phyloP scores from a whole-genome alignment of 2,329 filamentous ascomycete species.

The Botryosphaeria agaves region DNA sequence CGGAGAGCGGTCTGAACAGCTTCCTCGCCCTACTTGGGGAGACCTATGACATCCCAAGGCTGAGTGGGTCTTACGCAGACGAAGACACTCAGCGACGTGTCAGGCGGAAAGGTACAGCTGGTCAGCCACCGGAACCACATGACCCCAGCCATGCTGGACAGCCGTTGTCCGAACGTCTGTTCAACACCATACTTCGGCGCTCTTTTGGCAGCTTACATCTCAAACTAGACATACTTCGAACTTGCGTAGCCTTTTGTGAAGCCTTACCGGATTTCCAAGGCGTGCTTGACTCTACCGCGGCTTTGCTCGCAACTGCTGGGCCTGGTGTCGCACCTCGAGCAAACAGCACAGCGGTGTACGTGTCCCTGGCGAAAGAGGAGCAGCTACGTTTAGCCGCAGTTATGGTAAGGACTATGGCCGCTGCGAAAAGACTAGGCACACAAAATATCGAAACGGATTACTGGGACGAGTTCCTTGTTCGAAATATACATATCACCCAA shows the following conservation, averaged over 20 bases:
- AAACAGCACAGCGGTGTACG: constrained; percentile 49
- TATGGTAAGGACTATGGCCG: constrained; percentile 64
- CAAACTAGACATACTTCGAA: constrained; percentile 73
- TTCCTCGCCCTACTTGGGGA: constrained; percentile 22
- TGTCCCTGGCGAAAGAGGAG: constrained; percentile 61
- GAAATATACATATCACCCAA: constrained; percentile 55
- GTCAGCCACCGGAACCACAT: no score
- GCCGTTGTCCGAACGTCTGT: no score
- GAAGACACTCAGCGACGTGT: no score
- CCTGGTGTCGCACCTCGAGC: constrained; percentile 57
- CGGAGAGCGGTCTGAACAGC: constrained; percentile 45
- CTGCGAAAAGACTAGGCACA: constrained; percentile 61
- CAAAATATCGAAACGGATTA: constrained; percentile 62
- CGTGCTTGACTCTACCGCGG: constrained; percentile 73
- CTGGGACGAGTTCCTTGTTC: constrained; percentile 91
- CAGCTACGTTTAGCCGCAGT: constrained; percentile 72
- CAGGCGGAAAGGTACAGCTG: no score
- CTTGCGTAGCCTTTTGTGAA: constrained; percentile 89
- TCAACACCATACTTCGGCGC: constrained; percentile 18
- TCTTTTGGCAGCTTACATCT: constrained; percentile 60
- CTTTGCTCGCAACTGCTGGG: constrained; percentile 67
- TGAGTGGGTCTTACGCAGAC: no score
- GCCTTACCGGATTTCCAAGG: constrained; percentile 82
- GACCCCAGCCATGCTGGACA: no score
- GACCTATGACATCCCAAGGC: constrained; percentile 24